Evolutionary conservation across 2,329 filamentous ascomycete species (phyloP).

Genomic region (Alternaria burnsii): DNA sequence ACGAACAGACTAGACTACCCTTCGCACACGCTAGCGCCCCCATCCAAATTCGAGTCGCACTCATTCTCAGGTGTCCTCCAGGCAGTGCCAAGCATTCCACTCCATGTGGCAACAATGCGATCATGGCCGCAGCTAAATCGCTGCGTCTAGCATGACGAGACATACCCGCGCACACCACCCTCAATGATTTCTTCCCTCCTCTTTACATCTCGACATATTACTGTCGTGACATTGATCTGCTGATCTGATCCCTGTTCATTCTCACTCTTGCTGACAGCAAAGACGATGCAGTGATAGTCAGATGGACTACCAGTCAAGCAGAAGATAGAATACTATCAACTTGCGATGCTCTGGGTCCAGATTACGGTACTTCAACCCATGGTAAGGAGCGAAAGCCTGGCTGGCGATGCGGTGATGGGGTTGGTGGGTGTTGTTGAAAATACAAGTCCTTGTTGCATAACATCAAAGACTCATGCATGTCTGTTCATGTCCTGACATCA

Average conservation of each 20-base stretch:
- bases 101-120: slow-evolving; percentile 8
- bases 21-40: slow-evolving; percentile 3
- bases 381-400: slow-evolving; percentile 7
- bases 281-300: slow-evolving; percentile 7
- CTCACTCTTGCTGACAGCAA: background rate
- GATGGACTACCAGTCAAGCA: background rate
- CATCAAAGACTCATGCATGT: slow-evolving; percentile 9
- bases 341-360: slow-evolving; percentile 3
- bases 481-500: slow-evolving; percentile 45
- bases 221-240: slow-evolving; percentile 11
- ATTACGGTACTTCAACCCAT: background rate
- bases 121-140: slow-evolving; percentile 25
- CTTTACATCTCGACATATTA: slow-evolving; percentile 12
- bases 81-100: slow-evolving; percentile 10
- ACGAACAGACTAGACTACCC: slow-evolving; percentile 5
- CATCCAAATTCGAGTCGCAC: background rate
- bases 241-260: background rate
- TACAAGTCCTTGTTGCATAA: slow-evolving; percentile 9
- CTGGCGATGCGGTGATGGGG: slow-evolving; percentile 16
- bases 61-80: background rate
- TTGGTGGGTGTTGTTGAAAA: slow-evolving; percentile 16
- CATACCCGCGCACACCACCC: slow-evolving; percentile 15
- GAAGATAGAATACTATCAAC: slow-evolving; percentile 2
- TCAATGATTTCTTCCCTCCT: slow-evolving; percentile 25
- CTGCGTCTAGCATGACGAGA: slow-evolving; percentile 22